Evolutionary conservation across 345 rosid genomes (phyloP).

Genomic region (Schrenkiella parvula): DNA sequence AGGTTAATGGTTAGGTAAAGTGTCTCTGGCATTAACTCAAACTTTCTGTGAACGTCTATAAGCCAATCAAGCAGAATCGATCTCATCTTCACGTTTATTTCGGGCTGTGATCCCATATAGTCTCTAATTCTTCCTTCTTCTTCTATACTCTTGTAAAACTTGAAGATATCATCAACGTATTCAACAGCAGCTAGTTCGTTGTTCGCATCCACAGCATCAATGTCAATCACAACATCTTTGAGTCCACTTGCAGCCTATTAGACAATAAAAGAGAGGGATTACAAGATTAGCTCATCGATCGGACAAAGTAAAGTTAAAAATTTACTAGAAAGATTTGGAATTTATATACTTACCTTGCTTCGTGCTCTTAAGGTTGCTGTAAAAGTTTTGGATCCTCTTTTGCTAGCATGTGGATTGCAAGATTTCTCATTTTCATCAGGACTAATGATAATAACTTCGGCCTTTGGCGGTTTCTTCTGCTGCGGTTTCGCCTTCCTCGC

Average conservation of each 20-base stretch:
- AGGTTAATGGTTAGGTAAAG: slow-evolving; percentile 21
- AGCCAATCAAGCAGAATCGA: slow-evolving; percentile 20
- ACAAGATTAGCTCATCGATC: not conserved
- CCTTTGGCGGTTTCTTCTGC: slow-evolving; percentile 28
- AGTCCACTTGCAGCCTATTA: slow-evolving; percentile 57
- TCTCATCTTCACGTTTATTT: slow-evolving; percentile 21
- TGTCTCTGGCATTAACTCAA: slow-evolving; percentile 27
- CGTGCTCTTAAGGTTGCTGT: slow-evolving; percentile 63
- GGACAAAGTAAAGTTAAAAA: not conserved
- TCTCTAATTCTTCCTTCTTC: slow-evolving; percentile 7
- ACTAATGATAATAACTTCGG: slow-evolving; percentile 48
- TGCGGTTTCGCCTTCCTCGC: slow-evolving; percentile 11
- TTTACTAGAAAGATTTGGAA: no score
- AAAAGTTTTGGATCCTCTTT: slow-evolving; percentile 47
- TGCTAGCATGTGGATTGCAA: slow-evolving; percentile 32
- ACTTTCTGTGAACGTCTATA: slow-evolving; percentile 13
- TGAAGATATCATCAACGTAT: slow-evolving; percentile 18
- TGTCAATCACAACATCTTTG: slow-evolving; percentile 6
- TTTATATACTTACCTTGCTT: slow-evolving; percentile 50
- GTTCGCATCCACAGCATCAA: slow-evolving; percentile 50
- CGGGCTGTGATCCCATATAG: slow-evolving; percentile 22
- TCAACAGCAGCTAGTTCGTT: slow-evolving; percentile 49
- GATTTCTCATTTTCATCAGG: slow-evolving; percentile 44
- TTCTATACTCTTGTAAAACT: not conserved
- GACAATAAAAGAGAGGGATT: not conserved